Evolutionary conservation across 768 basidiomycete genomes (phyloP).

Genomic region (Boletus pseudo-olivaceus): DNA sequence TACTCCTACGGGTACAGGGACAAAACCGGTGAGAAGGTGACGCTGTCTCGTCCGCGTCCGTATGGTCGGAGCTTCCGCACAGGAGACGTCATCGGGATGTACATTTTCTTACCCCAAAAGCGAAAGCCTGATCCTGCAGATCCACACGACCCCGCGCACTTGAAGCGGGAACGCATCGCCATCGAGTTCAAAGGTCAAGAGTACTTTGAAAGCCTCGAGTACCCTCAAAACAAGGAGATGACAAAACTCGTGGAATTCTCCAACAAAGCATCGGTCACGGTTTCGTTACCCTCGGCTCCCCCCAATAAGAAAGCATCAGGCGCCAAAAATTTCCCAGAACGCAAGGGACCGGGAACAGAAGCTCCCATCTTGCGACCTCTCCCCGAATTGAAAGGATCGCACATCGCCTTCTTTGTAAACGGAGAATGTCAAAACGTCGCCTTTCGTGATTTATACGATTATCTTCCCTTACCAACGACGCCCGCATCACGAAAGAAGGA

Average conservation of each 20-base stretch:
- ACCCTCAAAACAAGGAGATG: constrained; percentile 90
- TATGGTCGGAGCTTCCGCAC: constrained; percentile 74
- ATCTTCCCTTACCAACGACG: constrained; percentile 71
- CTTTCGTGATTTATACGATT: constrained; percentile 87
- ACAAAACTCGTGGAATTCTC: constrained; percentile 76
- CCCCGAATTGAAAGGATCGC: constrained; percentile 66
- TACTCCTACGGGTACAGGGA: constrained; percentile 93
- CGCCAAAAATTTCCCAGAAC: constrained; percentile 66
- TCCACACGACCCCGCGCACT: constrained; percentile 72
- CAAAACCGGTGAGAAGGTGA: constrained; percentile 88
- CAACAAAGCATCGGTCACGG: constrained; percentile 52
- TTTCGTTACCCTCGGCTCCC: constrained; percentile 52
- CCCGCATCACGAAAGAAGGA: constrained; percentile 55
- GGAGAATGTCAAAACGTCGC: constrained; percentile 81
- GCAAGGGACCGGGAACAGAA: constrained; percentile 35
- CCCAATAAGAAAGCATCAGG: constrained; percentile 62
- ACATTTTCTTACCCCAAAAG: constrained; percentile 79
- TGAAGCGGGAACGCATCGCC: constrained; percentile 86
- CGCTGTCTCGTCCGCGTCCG: constrained; percentile 72
- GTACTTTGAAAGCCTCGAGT: constrained; percentile 93
- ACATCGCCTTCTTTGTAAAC: constrained; percentile 88
- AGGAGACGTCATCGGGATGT: constrained; percentile 91
- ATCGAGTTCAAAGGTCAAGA: constrained; percentile 97
- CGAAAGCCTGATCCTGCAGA: constrained; percentile 59
- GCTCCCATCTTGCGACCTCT: constrained; percentile 54